Evolutionary conservation across 2,329 filamentous ascomycete genomes (phyloP), one percentile per base, ranked within the genome.

Genomic region (Xenoacremonium recifei): DNA sequence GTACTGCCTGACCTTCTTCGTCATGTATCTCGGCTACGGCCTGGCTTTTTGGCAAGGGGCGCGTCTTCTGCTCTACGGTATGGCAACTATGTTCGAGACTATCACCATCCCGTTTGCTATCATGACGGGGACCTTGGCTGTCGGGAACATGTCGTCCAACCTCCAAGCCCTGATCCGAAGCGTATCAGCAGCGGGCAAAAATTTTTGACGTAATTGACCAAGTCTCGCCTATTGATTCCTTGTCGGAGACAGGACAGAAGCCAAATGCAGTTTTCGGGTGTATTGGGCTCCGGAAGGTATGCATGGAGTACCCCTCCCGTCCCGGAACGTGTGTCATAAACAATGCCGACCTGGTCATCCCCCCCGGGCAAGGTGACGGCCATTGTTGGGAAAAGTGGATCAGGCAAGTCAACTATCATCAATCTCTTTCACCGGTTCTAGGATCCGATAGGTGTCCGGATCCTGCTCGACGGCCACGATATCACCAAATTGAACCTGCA

Each of bases 161-260:
- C 66, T 81, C 2, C 85, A 90, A 60, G 86, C 89, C 23, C 91
- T 95, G 55, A 85, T 82, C 1, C 85, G 80, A 7, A 84, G 79
- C n/a, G 71, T 89, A 2, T 86, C 87, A 10, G 89, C 89, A 3
- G 88, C 86, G 2, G 75, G 77, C 30, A 93, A 95, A n/a, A 68
- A 92, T 95, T 40, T 95, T 82, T 68, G 82, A 78, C 57, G 93
- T 88, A 2, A 95, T 95, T 50, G 88, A 95, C 61, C 89, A 0
- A 84, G 87, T 1, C 9, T 59, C 61, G 1, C 34, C 47, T 3
- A 59, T 70, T 7, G 63, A 71, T 29, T 58, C 66, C 1, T 48
- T 62, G 6, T 60, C 58, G 6, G 44, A 57, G 0, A 49, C 55
- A 1, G 66, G 66, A 3, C 41, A 54, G 2, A 59, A 57, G 4